These are phyloP conservation scores for Hymenoscyphus salicellus DNA, from an alignment of 2,329 filamentous ascomycete genomes.

Conservation along the genomic window DNA sequence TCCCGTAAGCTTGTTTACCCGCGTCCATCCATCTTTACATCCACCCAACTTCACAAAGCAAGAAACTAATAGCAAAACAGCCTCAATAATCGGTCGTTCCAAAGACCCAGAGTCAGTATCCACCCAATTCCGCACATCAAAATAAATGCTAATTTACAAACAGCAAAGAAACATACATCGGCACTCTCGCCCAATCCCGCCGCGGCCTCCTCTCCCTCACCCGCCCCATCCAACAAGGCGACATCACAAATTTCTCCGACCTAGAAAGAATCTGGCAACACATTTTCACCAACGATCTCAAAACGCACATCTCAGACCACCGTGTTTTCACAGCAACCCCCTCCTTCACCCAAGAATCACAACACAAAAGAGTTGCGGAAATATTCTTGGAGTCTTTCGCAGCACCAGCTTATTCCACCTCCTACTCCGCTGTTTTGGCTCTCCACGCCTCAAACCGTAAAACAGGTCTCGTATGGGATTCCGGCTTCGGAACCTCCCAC, in stretches of 20 bases:
- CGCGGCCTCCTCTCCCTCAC: slow-evolving; percentile 99
- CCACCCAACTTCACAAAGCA: background rate
- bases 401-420: slow-evolving; percentile 99
- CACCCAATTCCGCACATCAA: slow-evolving; percentile 24
- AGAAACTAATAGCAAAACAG: slow-evolving; percentile 46
- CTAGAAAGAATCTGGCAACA: slow-evolving; percentile 99
- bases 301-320: slow-evolving; percentile 99
- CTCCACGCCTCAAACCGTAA: slow-evolving; percentile 99
- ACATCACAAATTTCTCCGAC: slow-evolving; percentile 99
- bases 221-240: slow-evolving; percentile 99
- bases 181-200: slow-evolving; percentile 99
- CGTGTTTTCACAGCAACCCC: slow-evolving; percentile 98
- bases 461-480: slow-evolving; percentile 99
- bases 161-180: slow-evolving; percentile 83
- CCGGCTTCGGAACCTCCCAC: slow-evolving; percentile 99
- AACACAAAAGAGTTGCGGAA: slow-evolving; percentile 99
- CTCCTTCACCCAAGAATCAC: slow-evolving; percentile 99
- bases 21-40: slow-evolving; percentile 14
- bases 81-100: slow-evolving; percentile 98
- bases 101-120: slow-evolving; percentile 97
- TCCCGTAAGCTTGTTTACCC: slow-evolving; percentile 80
- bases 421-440: slow-evolving; percentile 97
- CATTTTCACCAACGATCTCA: slow-evolving; percentile 99
- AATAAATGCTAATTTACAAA: slow-evolving; percentile 16
- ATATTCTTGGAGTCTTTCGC: slow-evolving; percentile 99